Base-by-base conservation (phyloP, 371 early-diverging fungal genomes). In the Apophysomyces sp. region DNA sequence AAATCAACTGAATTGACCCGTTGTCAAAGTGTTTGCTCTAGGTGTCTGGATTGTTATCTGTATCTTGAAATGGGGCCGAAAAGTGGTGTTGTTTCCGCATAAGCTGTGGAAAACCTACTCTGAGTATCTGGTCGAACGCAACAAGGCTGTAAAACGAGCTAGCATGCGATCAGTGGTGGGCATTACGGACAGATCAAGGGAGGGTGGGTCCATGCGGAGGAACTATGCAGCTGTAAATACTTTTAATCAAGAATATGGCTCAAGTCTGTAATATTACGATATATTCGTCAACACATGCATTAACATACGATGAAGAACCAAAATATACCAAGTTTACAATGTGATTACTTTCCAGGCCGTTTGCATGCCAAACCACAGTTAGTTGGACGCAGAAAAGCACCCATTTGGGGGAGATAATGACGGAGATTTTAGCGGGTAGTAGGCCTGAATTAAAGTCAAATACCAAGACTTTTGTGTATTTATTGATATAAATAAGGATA, bases 11-110 rank as follows among this genome's bases (percentile, higher is more conserved):
- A 39, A 31, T 7, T 18, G 6, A n/a, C n/a, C n/a, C 18, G 6
- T 39, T 36, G 30, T 34, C 11, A 4, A 61, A 79, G 79, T 71
- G 8, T 74, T 68, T 55, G 80, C 80, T 4, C 57, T 79, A 26
- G 49, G 62, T n/a, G 73, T 79, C 8, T 79, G 80, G 80, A 69
- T 72, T n/a, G 56, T 79, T 6, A 79, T 79, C 44, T 76, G 74
- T n/a, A 51, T 64, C 6, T n/a, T 79, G 24, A 74, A 74, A 65
- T 69, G 63, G 68, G 65, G 64, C 15, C 70, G 73, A 34, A 72
- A 63, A 11, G 65, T 76, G 0, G 26, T 79, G 3, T 16, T 69
- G 16, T 79, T 79, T 58, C 80, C 80, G 5, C 53, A 53, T 26
- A 72, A 65, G 29, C 53, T 76, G 5, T 79, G 80, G 80, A 29